These are phyloP conservation scores for Phytopythium sindhum DNA, from an alignment of 352 stramenopile species.

Conservation along the genomic window DNA sequence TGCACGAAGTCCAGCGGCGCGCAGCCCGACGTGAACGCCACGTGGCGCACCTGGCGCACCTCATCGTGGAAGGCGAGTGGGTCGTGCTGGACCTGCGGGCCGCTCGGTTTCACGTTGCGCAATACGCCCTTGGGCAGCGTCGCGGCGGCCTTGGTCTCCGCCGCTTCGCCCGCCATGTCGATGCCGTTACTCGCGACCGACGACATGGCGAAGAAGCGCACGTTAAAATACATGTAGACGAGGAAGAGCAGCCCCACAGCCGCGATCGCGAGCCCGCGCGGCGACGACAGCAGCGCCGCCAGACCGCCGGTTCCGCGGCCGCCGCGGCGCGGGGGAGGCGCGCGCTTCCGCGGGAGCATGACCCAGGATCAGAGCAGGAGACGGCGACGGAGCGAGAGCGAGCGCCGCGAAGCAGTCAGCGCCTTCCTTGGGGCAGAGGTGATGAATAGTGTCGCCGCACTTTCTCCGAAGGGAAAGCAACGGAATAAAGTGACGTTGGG, in stretches of 20 bases:
- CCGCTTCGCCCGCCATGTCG: constrained; percentile 8
- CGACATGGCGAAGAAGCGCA: constrained; percentile 53
- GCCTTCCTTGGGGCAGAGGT: no score
- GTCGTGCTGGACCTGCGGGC: constrained; percentile 11
- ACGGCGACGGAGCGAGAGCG: not conserved
- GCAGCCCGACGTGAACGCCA: constrained; percentile 80
- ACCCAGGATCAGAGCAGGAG: not conserved
- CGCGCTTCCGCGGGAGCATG: constrained; percentile 1
- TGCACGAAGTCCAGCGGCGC: constrained; percentile 58
- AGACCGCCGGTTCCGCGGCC: not conserved
- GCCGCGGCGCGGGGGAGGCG: not conserved
- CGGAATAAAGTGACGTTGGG: no score
- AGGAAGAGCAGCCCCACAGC: constrained; percentile 40
- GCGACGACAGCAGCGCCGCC: constrained; percentile 4
- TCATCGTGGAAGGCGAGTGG: constrained; percentile 25
- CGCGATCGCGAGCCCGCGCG: constrained; percentile 8
- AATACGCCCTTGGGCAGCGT: not conserved
- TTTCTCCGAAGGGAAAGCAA: no score
- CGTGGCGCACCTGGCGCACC: constrained; percentile 53
- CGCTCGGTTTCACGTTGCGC: not conserved
- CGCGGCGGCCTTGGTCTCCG: constrained; percentile 6
- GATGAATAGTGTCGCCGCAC: no score
- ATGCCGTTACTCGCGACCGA: constrained; percentile 25
- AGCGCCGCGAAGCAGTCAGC: not conserved
- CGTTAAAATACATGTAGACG: constrained; percentile 62